These are phyloP conservation scores for Furcasterigmium sp. DNA, from an alignment of 2,329 filamentous ascomycete genomes.

Conservation along the genomic window DNA sequence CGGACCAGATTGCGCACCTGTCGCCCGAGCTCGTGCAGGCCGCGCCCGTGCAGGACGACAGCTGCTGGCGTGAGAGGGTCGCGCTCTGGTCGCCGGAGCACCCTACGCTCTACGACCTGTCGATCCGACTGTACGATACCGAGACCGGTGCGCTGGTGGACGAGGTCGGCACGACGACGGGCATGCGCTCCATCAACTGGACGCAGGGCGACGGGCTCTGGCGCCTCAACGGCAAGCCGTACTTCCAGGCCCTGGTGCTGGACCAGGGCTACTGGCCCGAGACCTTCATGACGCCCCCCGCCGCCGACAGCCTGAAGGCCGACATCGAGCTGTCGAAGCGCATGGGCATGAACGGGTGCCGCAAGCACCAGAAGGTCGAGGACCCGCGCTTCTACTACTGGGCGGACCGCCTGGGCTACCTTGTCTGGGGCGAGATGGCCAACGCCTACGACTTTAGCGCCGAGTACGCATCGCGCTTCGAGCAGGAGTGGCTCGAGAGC, in stretches of 20 bases:
- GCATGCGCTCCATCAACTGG: constrained; percentile 58
- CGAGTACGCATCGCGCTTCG: constrained; percentile 51
- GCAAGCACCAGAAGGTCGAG: constrained; percentile 62
- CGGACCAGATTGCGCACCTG: constrained; percentile 32
- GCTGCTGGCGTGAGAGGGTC: constrained; percentile 46
- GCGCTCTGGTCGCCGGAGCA: constrained; percentile 58
- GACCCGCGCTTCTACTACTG: constrained; percentile 56
- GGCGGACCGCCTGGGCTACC: constrained; percentile 55
- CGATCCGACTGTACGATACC: constrained; percentile 43
- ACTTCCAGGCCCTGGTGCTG: constrained; percentile 55
- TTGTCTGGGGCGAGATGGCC: constrained; percentile 61
- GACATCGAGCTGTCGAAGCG: constrained; percentile 53
- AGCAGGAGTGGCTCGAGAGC: constrained; percentile 59
- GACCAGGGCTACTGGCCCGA: constrained; percentile 62
- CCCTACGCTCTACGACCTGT: constrained; percentile 51
- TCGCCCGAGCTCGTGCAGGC: constrained; percentile 24
- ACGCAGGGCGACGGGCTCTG: constrained; percentile 51
- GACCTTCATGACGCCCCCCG: constrained; percentile 54
- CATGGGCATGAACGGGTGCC: constrained; percentile 61
- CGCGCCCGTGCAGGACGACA: constrained; percentile 28
- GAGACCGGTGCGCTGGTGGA: constrained; percentile 38
- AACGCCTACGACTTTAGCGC: constrained; percentile 59
- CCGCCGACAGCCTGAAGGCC: constrained; percentile 33
- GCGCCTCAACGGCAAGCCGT: constrained; percentile 51
- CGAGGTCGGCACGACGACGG: constrained; percentile 52